Evolutionary conservation across 2,329 filamentous ascomycete species (phyloP), one percentile per base, ranked within the genome.

Genomic region (Fusarium sp.): DNA sequence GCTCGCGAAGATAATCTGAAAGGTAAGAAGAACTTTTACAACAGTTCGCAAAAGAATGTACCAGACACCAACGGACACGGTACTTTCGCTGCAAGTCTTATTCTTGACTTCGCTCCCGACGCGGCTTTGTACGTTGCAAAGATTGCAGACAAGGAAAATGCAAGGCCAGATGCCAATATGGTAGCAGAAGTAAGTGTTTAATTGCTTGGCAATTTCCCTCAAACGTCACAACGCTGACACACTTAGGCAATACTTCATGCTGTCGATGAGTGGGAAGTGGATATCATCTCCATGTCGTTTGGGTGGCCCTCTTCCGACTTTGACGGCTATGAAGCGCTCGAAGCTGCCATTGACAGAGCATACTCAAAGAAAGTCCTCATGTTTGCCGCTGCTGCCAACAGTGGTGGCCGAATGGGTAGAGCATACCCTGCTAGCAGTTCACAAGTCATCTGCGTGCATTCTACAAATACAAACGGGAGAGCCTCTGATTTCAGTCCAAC

Each of bases 301-400:
- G 74, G 72, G 3, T 66, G 49, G 33, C 55, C 57, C 0, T 31
- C 28, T 13, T 31, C 28, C 28, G 28, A 31, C 28, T 31, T 31
- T 31, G 61, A 69, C 0, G 39, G 53, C 3, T 42, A 55, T 6
- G 22, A 53, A 1, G 10, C 8, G 1, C 50, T 70, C 13, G 22
- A 53, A 4, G 7, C 11, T 0, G 51, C 53, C 1, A 59, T 70
- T 1, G 20, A 36, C 11, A 50, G 55, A 10, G 65, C 67, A 6
- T 2, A 26, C 2, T 20, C 13, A 1, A 54, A 44, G 0, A 22
- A 24, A 2, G 49, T 53, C 0, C 33, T 69, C 0, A 20, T 70
- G 3, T 70, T 69, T 15, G 67, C 67, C 0, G 65, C 67, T 6
- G 67, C 67, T 1, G 45, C 54, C 2, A 70, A 70, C 9, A 54